Evolutionary conservation across 2,329 filamentous ascomycete genomes (phyloP), one percentile per base, ranked within the genome.

Genomic region (Trichoderma atrobrunneum): DNA sequence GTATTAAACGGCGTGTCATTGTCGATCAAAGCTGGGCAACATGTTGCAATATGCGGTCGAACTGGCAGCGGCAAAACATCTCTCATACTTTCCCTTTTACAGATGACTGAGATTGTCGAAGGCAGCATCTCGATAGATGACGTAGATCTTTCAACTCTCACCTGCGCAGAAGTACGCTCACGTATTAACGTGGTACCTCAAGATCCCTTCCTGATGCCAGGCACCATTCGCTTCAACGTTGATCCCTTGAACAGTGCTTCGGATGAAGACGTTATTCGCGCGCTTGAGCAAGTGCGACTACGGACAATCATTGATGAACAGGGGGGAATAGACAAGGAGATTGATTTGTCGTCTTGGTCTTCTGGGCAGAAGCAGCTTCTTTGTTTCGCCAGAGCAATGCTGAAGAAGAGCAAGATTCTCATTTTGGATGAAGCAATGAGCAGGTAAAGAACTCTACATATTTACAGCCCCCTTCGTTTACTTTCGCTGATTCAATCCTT

Each of bases 131-230:
- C 73, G 1, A 79, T 88, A 10, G 86, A 88, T 68, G 81, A 79
- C 0, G 72, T 86, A 2, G 82, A 86, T 54, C 72, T 79, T 3
- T 70, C 76, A 0, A 74, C 62, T 1, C 56, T 81, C 2, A 70
- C 75, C 0, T 73, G 76, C 11, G 61, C 75, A 5, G 67, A 70
- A 12, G 62, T 81, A 0, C 76, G 79, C 1, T 71, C 75, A 2
- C 70, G 76, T 2, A 78, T 88, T 5, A 83, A 84, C 24, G 81
- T 81, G 1, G 78, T 88, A 1, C 83, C 87, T 0, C 87, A 89
- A 77, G 86, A 88, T 59, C 80, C 85, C 0, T 84, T 87, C 68
- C 81, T 87, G 14, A 78, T 89, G 8, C 81, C 82, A 2, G 86
- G 85, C 1, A 84, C 79, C 0, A 77, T 89, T 3, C 82, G 85